Evolutionary conservation across 139 green algal genomes (phyloP).

Genomic region (Closterium sp.): DNA sequence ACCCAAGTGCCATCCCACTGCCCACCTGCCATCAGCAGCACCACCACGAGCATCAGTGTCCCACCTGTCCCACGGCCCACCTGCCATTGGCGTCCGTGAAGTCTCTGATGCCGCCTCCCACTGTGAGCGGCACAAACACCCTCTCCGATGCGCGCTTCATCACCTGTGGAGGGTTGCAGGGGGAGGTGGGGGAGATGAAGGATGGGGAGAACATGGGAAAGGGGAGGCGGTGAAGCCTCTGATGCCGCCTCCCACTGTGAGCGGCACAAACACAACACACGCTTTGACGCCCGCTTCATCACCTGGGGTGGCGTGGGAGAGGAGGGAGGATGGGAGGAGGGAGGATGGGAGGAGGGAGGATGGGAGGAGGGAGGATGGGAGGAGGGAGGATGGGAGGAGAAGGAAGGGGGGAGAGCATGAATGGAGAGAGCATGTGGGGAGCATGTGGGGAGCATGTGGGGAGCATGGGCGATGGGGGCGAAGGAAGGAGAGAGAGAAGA

Average conservation of each 20-base stretch:
- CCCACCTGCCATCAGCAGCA: too few species aligned
- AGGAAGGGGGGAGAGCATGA: too few species aligned
- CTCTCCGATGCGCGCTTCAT: conserved; percentile 76
- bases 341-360: too few species aligned
- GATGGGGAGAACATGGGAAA: not conserved
- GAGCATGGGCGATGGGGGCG: too few species aligned
- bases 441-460: too few species aligned
- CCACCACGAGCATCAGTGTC: not conserved
- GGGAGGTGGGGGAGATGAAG: not conserved
- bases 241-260: conserved; percentile 97
- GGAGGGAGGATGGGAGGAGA: too few species aligned
- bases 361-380: too few species aligned
- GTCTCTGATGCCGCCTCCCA: conserved; percentile 92
- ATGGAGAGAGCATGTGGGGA: too few species aligned
- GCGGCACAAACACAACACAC: conserved; percentile 98
- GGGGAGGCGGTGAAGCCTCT: conserved; percentile 70
- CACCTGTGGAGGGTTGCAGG: conserved; percentile 29
- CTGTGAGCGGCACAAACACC: conserved; percentile 97
- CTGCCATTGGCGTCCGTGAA: conserved; percentile 81
- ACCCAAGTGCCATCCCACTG: too few species aligned
- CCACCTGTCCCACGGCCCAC: not conserved
- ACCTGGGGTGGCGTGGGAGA: conserved; percentile 30
- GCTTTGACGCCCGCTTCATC: conserved; percentile 74
- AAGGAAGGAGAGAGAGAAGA: too few species aligned
- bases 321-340: too few species aligned